Evolutionary conservation across 352 stramenopile genomes (phyloP).

Genomic region (Phytophthora macrochlamydospora): DNA sequence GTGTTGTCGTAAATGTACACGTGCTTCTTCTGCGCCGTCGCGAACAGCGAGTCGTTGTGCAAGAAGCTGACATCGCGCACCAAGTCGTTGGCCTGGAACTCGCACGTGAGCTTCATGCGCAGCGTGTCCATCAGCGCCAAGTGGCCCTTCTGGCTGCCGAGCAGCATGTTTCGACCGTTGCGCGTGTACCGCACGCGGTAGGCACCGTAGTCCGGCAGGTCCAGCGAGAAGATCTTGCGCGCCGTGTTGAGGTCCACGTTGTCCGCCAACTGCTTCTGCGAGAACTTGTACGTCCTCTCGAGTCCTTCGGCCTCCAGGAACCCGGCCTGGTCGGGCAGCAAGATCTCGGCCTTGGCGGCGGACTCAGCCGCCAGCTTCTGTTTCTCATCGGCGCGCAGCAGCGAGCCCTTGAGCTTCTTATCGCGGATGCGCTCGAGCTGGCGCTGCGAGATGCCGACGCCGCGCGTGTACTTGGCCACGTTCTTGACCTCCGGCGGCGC

Average conservation of each 20-base stretch:
- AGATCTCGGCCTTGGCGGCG: constrained; percentile 90
- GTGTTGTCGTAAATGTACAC: constrained; percentile 99
- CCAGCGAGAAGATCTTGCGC: constrained; percentile 95
- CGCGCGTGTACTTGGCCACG: constrained; percentile 77
- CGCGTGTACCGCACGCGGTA: constrained; percentile 96
- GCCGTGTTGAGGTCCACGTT: constrained; percentile 95
- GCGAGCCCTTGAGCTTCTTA: constrained; percentile 86
- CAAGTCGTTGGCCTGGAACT: constrained; percentile 95
- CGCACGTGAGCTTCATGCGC: constrained; percentile 90
- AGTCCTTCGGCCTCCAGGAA: constrained; percentile 95
- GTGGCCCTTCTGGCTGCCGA: constrained; percentile 95
- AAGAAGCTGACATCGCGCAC: constrained; percentile 97
- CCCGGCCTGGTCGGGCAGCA: constrained; percentile 87
- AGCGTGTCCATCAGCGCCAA: constrained; percentile 95
- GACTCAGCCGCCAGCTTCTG: constrained; percentile 84
- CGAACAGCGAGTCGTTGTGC: constrained; percentile 98
- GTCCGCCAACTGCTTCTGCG: constrained; percentile 85
- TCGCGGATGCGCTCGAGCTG: constrained; percentile 81
- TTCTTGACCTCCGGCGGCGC: constrained; percentile 47
- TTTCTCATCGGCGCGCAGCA: constrained; percentile 79
- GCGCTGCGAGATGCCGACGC: constrained; percentile 55
- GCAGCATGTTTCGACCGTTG: constrained; percentile 95
- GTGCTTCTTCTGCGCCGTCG: constrained; percentile 97
- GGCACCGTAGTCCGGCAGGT: constrained; percentile 91
- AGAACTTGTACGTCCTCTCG: constrained; percentile 96